Conservation (phyloP, 2,329 filamentous ascomycete genomes). For the Emergomyces pasteurianus region DNA sequence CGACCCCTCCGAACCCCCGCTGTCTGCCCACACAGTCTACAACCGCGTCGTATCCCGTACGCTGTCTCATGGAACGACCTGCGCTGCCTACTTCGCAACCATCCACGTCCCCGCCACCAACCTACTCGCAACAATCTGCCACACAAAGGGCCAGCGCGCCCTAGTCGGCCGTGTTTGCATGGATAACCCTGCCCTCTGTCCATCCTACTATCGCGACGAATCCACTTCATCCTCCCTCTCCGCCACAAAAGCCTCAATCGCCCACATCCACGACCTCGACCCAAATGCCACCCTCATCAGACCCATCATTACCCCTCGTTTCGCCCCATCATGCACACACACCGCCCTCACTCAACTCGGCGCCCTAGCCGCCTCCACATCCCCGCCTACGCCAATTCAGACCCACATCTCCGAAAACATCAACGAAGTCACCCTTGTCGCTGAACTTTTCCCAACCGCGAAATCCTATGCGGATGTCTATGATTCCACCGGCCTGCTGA, state of each 20-base stretch:
- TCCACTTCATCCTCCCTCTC: constrained; percentile 45
- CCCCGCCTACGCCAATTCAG: constrained; percentile 54
- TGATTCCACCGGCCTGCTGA: constrained; percentile 59
- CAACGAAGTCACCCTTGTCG: constrained; percentile 60
- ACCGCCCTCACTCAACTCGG: constrained; percentile 53
- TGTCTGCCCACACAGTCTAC: constrained; percentile 47
- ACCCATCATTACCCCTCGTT: constrained; percentile 66
- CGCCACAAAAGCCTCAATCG: constrained; percentile 48
- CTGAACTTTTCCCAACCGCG: constrained; percentile 52
- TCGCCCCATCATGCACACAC: constrained; percentile 44
- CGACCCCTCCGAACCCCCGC: constrained; percentile 15
- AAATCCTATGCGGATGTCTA: constrained; percentile 66
- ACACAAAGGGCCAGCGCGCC: constrained; percentile 69
- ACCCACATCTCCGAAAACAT: constrained; percentile 84
- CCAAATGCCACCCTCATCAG: constrained; percentile 50
- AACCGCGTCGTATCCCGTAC: constrained; percentile 65
- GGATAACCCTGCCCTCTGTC: constrained; percentile 57
- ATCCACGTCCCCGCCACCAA: constrained; percentile 82
- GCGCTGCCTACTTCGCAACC: constrained; percentile 89
- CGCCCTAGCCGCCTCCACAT: constrained; percentile 47
- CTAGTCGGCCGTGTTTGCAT: constrained; percentile 94
- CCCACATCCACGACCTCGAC: constrained; percentile 56
- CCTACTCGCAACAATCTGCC: constrained; percentile 72
- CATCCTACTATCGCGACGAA: constrained; percentile 68
- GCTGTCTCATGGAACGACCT: constrained; percentile 82